Evolutionary conservation across 768 basidiomycete genomes (phyloP).

Genomic region (Macrolepiota dolichaula): DNA sequence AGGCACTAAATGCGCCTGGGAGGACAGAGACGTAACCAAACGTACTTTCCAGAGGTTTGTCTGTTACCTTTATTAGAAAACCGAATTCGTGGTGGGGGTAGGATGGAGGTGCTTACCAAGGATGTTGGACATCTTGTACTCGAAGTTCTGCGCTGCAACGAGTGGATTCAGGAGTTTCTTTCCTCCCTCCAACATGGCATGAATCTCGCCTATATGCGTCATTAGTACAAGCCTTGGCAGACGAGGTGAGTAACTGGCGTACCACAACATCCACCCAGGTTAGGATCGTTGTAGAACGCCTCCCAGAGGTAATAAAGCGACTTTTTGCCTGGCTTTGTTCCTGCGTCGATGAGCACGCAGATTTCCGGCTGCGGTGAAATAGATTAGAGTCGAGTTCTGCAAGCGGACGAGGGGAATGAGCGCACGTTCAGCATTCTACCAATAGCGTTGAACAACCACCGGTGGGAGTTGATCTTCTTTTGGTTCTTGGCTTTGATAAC

Average conservation of each 20-base stretch:
- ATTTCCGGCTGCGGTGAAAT: constrained; percentile 65
- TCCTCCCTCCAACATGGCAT: constrained; percentile 76
- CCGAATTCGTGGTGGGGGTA: background rate
- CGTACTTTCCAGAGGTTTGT: constrained; percentile 90
- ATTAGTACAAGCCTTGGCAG: background rate
- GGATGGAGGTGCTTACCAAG: constrained; percentile 37
- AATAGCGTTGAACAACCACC: constrained; percentile 94
- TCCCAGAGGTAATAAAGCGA: constrained; percentile 96
- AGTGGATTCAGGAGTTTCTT: constrained; percentile 90
- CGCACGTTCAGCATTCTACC: constrained; percentile 72
- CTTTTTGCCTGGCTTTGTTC: constrained; percentile 94
- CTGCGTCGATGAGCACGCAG: constrained; percentile 90
- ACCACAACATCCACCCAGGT: constrained; percentile 85
- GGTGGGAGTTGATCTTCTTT: constrained; percentile 94
- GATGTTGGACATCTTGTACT: constrained; percentile 98
- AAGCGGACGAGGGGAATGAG: constrained; percentile 4
- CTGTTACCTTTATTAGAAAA: constrained; percentile 29
- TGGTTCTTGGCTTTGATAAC: constrained; percentile 92
- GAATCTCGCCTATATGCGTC: constrained; percentile 60
- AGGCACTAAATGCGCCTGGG: constrained; percentile 94
- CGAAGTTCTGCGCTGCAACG: constrained; percentile 94
- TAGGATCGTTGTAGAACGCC: constrained; percentile 76
- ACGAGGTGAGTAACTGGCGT: background rate
- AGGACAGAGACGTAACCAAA: constrained; percentile 94
- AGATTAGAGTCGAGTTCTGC: background rate